These are phyloP conservation scores for Rhodosporidiobolus sp. DNA, from an alignment of 768 basidiomycete genomes.

Conservation along the genomic window DNA sequence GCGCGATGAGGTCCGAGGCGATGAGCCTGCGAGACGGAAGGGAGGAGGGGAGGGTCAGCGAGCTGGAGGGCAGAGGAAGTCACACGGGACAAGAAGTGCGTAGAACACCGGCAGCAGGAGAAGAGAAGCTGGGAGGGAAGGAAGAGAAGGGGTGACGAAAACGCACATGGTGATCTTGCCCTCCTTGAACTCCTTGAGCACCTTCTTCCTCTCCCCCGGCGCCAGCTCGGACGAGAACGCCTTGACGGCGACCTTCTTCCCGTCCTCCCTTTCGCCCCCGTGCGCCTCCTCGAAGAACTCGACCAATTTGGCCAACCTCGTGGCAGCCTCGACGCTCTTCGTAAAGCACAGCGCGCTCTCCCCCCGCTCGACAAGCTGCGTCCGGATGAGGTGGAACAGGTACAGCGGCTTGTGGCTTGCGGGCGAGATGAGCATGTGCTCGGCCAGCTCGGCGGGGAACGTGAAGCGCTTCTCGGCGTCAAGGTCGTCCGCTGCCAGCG, in stretches of 20 bases:
- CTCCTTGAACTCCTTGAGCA: slow-evolving; percentile 75
- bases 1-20: slow-evolving; percentile 93
- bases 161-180: slow-evolving; percentile 79
- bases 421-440: slow-evolving; percentile 79
- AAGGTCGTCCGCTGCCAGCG: slow-evolving; percentile 45
- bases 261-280: background rate
- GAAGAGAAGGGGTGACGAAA: background rate
- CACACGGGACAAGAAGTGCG: too few species aligned
- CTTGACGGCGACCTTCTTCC: slow-evolving; percentile 52
- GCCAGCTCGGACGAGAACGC: slow-evolving; percentile 86
- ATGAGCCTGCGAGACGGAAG: slow-evolving; percentile 61
- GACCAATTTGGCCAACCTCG: slow-evolving; percentile 74
- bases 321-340: slow-evolving; percentile 89
- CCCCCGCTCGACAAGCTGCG: slow-evolving; percentile 55
- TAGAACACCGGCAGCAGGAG: slow-evolving; percentile 29
- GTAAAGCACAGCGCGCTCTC: slow-evolving; percentile 76
- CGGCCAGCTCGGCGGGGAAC: slow-evolving; percentile 74
- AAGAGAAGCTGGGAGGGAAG: background rate
- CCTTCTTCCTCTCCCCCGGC: slow-evolving; percentile 65
- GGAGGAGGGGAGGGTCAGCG: slow-evolving; percentile 5
- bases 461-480: slow-evolving; percentile 51
- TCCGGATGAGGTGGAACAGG: slow-evolving; percentile 78
- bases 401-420: slow-evolving; percentile 79
- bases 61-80: too few species aligned
- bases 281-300: slow-evolving; percentile 69